Percentiles rank a stretch among this genome's conserved stretches.
Evolutionary conservation across 495 filamentous ascomycete genomes (phyloP).

Genomic region (Aspergillus olivimuriae): DNA sequence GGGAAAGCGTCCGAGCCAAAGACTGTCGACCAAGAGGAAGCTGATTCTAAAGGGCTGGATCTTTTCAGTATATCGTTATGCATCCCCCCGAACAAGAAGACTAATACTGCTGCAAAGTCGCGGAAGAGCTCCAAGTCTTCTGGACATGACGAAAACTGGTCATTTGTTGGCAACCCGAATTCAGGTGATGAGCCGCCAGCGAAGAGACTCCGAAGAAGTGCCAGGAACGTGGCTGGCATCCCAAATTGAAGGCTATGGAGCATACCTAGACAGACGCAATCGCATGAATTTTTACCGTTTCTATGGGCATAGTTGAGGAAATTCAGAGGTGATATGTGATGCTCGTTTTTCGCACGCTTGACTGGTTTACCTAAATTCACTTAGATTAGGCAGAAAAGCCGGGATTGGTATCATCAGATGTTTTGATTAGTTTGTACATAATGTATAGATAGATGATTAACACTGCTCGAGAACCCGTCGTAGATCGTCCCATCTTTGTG

Average conservation of each 20-base stretch:
- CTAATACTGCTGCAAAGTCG: not conserved
- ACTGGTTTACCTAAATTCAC: too few relatives aligned
- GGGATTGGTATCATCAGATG: constrained; percentile 31
- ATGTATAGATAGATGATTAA: constrained; percentile 12
- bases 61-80: constrained; percentile 34
- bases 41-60: constrained; percentile 12
- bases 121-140: not conserved
- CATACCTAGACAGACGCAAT: too few relatives aligned
- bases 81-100: constrained; percentile 19
- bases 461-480: constrained; percentile 37
- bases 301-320: too few relatives aligned
- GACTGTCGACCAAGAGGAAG: constrained; percentile 1
- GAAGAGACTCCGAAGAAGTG: constrained; percentile 30
- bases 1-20: constrained; percentile 3
- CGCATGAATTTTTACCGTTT: not conserved
- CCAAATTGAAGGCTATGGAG: not conserved
- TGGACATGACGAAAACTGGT: constrained; percentile 17
- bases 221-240: constrained; percentile 14
- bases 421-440: constrained; percentile 8
- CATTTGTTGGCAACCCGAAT: constrained; percentile 15
- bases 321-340: too few relatives aligned
- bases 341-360: too few relatives aligned
- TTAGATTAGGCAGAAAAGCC: too few relatives aligned
- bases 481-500: constrained; percentile 50
- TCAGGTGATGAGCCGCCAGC: constrained; percentile 29